Percentiles rank a stretch among this genome's conserved stretches.
Conservation (phyloP, 2,329 filamentous ascomycete genomes). For the Stylonectria norvegica region DNA sequence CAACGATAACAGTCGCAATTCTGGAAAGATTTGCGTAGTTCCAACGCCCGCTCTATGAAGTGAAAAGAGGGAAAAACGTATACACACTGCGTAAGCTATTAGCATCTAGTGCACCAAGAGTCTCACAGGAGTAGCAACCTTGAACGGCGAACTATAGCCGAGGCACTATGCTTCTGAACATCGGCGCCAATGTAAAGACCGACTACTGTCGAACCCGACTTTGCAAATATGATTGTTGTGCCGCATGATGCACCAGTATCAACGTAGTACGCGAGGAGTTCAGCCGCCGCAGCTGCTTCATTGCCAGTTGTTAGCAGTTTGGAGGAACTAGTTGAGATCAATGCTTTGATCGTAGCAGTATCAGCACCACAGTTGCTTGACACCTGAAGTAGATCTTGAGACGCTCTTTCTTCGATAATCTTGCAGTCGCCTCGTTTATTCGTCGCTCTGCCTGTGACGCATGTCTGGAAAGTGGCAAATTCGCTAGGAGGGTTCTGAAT, state of each 20-base stretch:
- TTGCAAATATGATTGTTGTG: slow-evolving; percentile 23
- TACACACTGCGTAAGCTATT: slow-evolving; percentile 11
- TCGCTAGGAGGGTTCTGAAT: slow-evolving; percentile 22
- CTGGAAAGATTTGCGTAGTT: no score
- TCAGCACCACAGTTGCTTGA: slow-evolving; percentile 21
- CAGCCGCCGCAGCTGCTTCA: slow-evolving; percentile 11
- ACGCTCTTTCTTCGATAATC: slow-evolving; percentile 13
- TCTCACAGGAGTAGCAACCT: slow-evolving; percentile 3
- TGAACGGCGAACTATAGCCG: slow-evolving; percentile 12
- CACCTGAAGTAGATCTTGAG: slow-evolving; percentile 11
- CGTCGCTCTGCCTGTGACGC: slow-evolving; percentile 6
- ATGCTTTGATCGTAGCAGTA: slow-evolving; percentile 13
- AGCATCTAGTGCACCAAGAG: no score
- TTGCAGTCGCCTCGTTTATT: slow-evolving; percentile 10
- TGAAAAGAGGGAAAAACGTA: background rate
- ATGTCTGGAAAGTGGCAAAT: slow-evolving; percentile 24
- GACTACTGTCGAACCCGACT: slow-evolving; percentile 19
- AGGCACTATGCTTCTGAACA: slow-evolving; percentile 21
- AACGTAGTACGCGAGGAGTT: slow-evolving; percentile 20
- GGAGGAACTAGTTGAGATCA: slow-evolving; percentile 6
- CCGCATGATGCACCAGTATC: slow-evolving; percentile 17
- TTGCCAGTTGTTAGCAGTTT: slow-evolving; percentile 12
- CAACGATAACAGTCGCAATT: no score
- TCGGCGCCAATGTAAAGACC: slow-evolving; percentile 23
- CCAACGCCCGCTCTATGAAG: no score